Conservation (phyloP, 345 rosid genomes). For the Brassica napus region DNA sequence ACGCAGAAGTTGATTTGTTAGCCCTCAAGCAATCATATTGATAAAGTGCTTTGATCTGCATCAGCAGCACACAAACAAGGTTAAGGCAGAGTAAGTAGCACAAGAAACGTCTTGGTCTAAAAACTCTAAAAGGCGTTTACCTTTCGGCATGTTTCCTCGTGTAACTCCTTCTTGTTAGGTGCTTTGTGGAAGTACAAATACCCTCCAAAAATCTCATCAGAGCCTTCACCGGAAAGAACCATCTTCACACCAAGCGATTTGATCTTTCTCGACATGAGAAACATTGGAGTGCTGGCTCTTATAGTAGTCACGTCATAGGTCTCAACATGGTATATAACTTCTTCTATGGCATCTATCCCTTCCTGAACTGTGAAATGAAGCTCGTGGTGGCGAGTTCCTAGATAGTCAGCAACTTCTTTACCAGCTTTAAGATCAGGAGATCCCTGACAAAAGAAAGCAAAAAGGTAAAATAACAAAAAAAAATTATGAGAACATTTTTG, state of each 20-base stretch:
- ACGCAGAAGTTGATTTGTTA: slow-evolving; percentile 81
- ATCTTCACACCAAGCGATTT: slow-evolving; percentile 87
- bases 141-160: slow-evolving; percentile 82
- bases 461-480: not conserved
- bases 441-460: slow-evolving; percentile 48
- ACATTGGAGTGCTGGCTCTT: slow-evolving; percentile 93
- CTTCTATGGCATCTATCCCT: slow-evolving; percentile 84
- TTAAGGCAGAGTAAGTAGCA: not conserved
- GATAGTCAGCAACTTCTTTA: slow-evolving; percentile 79
- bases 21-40: slow-evolving; percentile 92
- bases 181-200: slow-evolving; percentile 86
- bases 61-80: not conserved
- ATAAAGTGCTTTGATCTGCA: slow-evolving; percentile 82
- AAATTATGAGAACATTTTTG: too few relatives aligned
- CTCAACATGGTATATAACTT: slow-evolving; percentile 83
- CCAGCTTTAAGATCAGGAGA: slow-evolving; percentile 81
- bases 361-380: slow-evolving; percentile 86
- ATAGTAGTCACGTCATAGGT: slow-evolving; percentile 83
- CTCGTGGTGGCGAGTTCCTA: slow-evolving; percentile 78
- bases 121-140: slow-evolving; percentile 34
- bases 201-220: slow-evolving; percentile 90
- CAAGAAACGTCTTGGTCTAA: not conserved
- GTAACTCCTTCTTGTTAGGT: slow-evolving; percentile 76
- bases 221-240: slow-evolving; percentile 91
- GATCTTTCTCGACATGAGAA: slow-evolving; percentile 88